Base-by-base conservation (phyloP, 352 stramenopile genomes). In the Phytophthora melonis region DNA sequence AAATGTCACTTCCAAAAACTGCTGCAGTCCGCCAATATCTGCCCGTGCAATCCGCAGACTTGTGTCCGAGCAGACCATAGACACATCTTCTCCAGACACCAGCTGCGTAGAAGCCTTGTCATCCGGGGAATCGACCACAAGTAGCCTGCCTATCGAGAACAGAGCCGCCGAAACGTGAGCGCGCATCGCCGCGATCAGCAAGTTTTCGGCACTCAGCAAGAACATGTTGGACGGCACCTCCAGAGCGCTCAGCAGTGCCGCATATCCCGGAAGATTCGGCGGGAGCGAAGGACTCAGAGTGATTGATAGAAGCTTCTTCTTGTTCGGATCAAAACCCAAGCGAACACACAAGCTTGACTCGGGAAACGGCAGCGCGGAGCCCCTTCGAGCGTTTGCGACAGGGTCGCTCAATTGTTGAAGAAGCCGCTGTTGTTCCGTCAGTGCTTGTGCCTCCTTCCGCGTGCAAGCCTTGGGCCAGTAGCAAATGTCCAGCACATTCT, bases 1-100 rank as follows among this genome's bases (percentile, higher is more conserved):
- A 68, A 96, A 96, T 21, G 86, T 89, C n/a, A 96, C 69, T 52
- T 92, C 84, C 18, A 96, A 57, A 67, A 90, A 93, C 63, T 94
- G 83, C 59, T 92, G 78, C 45, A 95, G 68, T 23, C 89, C 89
- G 4, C 86, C 86, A 79, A 93, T 94, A 66, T 96, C 89, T 5
- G 85, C 78, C 5, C 89, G 80, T 2, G 85, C 77, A 8, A 96
- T 78, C 18, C 79, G 84, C 23, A 96, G 79, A 64, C 83, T 92
- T 18, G 86, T 85, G 5, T 82, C 69, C 8, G 86, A 84, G 69
- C 77, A 91, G 21, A 87, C 53, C 52, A 96, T 68, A n/a, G 77
- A 75, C 7, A 94, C 87, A 69, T 83, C 81, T 67, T 96, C 89
- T 23, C 89, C 88, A 25, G 87, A 91, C 11, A 93, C 79, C 6